Evolutionary conservation across 2,329 filamentous ascomycete genomes (phyloP), one percentile per base, ranked within the genome.

Genomic region (Clonostachys chloroleuca): DNA sequence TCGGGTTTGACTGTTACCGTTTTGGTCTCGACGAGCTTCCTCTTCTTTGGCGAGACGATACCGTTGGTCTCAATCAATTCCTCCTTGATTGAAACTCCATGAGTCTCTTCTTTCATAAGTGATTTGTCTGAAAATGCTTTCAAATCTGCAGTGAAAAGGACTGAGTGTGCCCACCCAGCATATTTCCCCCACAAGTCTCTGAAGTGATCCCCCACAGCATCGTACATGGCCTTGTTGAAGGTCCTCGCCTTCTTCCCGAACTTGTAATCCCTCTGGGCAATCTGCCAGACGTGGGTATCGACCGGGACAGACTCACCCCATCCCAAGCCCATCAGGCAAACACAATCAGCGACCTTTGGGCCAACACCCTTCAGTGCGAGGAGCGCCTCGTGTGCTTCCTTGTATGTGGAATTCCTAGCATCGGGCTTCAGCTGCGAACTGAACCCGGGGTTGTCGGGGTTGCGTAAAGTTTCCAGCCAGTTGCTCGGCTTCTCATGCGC

Each of bases 271-370:
- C 94, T 79, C 64, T 95, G 89, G 1, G 94, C 95, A 60, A 99
- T 97, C 71, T 97, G 92, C 92, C 92, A 97, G 12, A 99, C 90
- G 67, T 99, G 95, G 2, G 95, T 99, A 65, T 99, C 94, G 34
- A 99, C 89, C 0, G 94, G 94, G 2, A 99, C 92, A 4, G 92
- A 85, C 67, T 97, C 92, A 34, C 87, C 87, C 92, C 95, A 99
- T 30, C 92, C 92, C 13, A 99, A 70, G 0, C 95, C 95, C 87
- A 99, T 96, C 17, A 99, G 72, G 61, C 89, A 96, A 8, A 97
- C 92, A 61, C 95, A 99, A 63, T 99, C 95, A 6, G 94, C 88
- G 1, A 99, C 94, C 65, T 99, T 99, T 1, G 95, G 94, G 0
- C 94, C 94, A 6, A 99, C 95, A 2, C 94, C 94, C 48, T 91